Base-by-base conservation (phyloP, 345 rosid species). In the Syzygium aromaticum region DNA sequence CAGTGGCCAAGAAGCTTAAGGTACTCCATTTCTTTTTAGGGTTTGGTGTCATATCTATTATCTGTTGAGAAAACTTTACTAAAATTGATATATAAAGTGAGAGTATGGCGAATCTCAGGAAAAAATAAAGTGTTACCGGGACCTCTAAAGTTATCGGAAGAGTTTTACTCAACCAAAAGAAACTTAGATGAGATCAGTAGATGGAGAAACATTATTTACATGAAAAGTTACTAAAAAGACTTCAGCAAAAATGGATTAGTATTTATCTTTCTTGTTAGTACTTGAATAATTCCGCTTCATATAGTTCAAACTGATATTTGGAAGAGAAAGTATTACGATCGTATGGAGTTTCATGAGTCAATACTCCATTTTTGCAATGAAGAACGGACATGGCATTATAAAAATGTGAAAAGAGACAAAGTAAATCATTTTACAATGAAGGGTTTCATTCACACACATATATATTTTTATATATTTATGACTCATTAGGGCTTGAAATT, bases 371-470 rank as follows among this genome's bases (percentile, higher is more conserved):
- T n/a, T 63, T n/a, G 2, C 0, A 2, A 63, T 8, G 33, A n/a
- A 63, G 38, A n/a, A 30, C 38, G 3, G 1, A n/a, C 25, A 0
- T 7, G 64, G 64, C 6, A 12, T 3, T 27, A 0, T n/a, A 2
- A 27, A 59, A 59, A 59, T 27, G 11, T 11, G 28, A 0, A 59
- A 59, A 59, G 64, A 5, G 64, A 59, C 30, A 25, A 11, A 27
- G 25, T 27, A 11, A 0, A 59, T 11, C 0, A 25, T 59, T 59
- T 59, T 59, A 59, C 13, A 14, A 59, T 11, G 64, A 59, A 59
- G 64, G 30, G 64, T 30, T 19, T 64, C 6, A 28, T 64, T 64
- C 38, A 11, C 19, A 33, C 22, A 28, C 15, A 7, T 16, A 43
- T 43, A 43, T 43, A 43, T 28, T 64, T 7, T 64, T 2, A 64